Evolutionary conservation across 108 stramenopile genomes (phyloP), one percentile per base, ranked within the genome.

Genomic region (Aurantiochytrium sp.): DNA sequence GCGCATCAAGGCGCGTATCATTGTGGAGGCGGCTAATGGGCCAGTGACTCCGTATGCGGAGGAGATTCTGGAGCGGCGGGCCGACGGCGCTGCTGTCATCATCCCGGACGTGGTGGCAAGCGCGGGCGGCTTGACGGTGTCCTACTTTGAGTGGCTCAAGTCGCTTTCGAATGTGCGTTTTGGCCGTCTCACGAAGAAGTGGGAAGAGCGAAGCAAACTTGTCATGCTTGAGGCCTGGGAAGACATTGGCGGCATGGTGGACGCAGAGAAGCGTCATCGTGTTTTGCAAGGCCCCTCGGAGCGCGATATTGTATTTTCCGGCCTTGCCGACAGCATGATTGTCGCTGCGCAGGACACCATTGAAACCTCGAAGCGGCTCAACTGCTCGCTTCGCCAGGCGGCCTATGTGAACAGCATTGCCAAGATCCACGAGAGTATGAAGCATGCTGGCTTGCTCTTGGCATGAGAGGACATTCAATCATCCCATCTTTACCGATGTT

Each of bases 111-210:
- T 90, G 42, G 57, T 90, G 14, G 88, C 88, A 58, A 90, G 72
- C 83, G 89, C 89, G 23, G 89, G 89, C 83, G 89, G 89, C 14
- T 43, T 90, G 44, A 90, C 89, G 12, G 89, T 90, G 29, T 90
- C 89, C 19, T 90, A 90, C 89, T 90, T 90, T 51, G 89, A 90
- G 83, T 90, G 89, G 89, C 83, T 90, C 51, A 90, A 90, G 76
- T 53, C 89, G 21, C 73, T 90, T 14, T 88, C 89, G 59, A 89
- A 90, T 59, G 89, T 90, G 72, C 89, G 89, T 45, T 90, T 87
- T 44, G 89, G 89, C 28, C 58, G 89, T 28, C 49, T 90, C 87
- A 90, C 89, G 23, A 90, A 87, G 58, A 90, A 90, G 83, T 90
- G 89, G 89, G 89, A 90, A 42, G 87, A 90, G 76, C 89, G 89